These are phyloP conservation scores for Sphaerostilbella broomeana DNA, from an alignment of 2,329 filamentous ascomycete species.

Conservation along the genomic window DNA sequence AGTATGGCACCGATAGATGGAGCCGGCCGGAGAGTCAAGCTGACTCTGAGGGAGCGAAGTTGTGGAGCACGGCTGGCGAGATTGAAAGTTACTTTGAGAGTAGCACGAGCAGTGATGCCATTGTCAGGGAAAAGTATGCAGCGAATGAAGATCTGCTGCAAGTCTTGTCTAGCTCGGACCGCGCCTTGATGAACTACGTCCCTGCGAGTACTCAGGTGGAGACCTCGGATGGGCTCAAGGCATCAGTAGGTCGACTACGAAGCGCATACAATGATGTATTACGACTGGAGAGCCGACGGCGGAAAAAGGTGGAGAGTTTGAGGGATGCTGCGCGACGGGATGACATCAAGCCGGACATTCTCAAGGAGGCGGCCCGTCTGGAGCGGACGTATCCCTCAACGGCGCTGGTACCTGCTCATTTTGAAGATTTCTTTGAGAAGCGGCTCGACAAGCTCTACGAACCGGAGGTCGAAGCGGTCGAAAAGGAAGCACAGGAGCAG, in stretches of 20 bases:
- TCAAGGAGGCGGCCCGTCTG: conserved; percentile 74
- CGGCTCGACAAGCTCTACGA: conserved; percentile 73
- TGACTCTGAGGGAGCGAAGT: conserved; percentile 59
- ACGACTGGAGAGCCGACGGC: conserved; percentile 72
- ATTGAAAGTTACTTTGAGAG: conserved; percentile 80
- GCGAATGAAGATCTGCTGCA: conserved; percentile 68
- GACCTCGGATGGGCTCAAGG: conserved; percentile 74
- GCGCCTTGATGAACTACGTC: conserved; percentile 79
- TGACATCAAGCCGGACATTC: conserved; percentile 79
- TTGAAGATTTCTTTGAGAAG: conserved; percentile 83
- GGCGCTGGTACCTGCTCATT: conserved; percentile 78
- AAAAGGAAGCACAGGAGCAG: conserved; percentile 70
- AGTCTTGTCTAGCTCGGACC: conserved; percentile 71
- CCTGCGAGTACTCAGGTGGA: conserved; percentile 74
- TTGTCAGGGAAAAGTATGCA: conserved; percentile 71
- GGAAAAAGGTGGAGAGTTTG: conserved; percentile 71
- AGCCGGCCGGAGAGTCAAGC: conserved; percentile 58
- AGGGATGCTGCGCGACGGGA: conserved; percentile 76
- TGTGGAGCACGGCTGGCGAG: conserved; percentile 69
- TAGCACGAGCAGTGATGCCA: conserved; percentile 47
- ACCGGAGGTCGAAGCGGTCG: conserved; percentile 62
- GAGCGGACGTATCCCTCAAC: conserved; percentile 84
- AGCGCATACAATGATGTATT: conserved; percentile 78
- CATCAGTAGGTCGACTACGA: conserved; percentile 69
- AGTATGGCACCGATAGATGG: conserved; percentile 87